A percentile compares a stretch with the other conserved stretches of the same genome.
These are phyloP conservation scores for Chaetomium sp. DNA, from an alignment of 2,329 filamentous ascomycete species.

Conservation along the genomic window DNA sequence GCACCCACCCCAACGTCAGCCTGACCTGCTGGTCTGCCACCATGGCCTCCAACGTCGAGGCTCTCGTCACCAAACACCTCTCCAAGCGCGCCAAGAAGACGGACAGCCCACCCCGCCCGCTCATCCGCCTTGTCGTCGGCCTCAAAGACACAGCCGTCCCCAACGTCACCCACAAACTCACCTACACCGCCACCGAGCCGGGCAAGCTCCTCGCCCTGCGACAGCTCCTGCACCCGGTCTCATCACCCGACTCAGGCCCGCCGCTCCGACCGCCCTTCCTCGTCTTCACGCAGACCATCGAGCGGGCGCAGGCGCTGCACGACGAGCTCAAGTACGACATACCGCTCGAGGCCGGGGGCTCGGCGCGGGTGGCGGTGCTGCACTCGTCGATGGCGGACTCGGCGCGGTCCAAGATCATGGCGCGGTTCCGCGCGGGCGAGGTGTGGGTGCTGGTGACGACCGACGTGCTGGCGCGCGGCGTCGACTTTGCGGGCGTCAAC, in stretches of 20 bases:
- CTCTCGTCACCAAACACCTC: slow-evolving; percentile 71
- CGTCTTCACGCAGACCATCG: slow-evolving; percentile 95
- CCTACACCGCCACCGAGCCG: slow-evolving; percentile 88
- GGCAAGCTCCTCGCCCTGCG: slow-evolving; percentile 91
- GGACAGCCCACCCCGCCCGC: slow-evolving; percentile 47
- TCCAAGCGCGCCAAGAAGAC: slow-evolving; percentile 58
- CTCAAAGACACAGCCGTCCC: slow-evolving; percentile 94
- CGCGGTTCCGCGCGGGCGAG: slow-evolving; percentile 85
- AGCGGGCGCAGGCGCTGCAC: slow-evolving; percentile 82
- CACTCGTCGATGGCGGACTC: slow-evolving; percentile 82
- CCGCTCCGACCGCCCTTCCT: slow-evolving; percentile 83
- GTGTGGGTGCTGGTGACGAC: slow-evolving; percentile 98
- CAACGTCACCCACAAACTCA: slow-evolving; percentile 84
- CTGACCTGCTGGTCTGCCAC: slow-evolving; percentile 94
- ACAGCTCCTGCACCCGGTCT: slow-evolving; percentile 79
- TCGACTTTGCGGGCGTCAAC: slow-evolving; percentile 94
- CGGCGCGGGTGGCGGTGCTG: slow-evolving; percentile 81
- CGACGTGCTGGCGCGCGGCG: slow-evolving; percentile 85
- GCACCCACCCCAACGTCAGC: slow-evolving; percentile 68
- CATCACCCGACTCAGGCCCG: slow-evolving; percentile 56
- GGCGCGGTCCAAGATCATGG: slow-evolving; percentile 78
- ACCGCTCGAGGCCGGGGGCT: slow-evolving; percentile 81
- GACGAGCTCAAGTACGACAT: slow-evolving; percentile 95
- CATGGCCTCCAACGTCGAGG: slow-evolving; percentile 91
- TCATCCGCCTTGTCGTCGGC: slow-evolving; percentile 89